Base-by-base conservation (phyloP, 306 rosid species). In the Styphnolobium japonicum region DNA sequence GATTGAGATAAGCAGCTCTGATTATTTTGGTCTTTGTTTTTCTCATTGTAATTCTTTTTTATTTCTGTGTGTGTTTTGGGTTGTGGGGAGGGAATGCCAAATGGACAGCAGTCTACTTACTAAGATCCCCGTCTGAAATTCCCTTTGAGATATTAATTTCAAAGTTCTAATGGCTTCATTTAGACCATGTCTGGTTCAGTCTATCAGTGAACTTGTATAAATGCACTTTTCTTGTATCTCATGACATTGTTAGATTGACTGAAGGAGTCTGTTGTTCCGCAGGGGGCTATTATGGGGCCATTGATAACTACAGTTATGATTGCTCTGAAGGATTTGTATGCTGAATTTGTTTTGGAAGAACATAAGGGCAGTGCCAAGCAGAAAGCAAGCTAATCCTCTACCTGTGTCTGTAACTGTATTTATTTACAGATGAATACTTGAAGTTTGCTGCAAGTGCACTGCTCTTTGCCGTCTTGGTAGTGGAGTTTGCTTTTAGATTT, bases 221-320 rank as follows among this genome's bases (percentile, higher is more conserved):
- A 56, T 25, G 45, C 34, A 56, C 57, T 40, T 29, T 8, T 71
- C 34, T 76, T 53, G 52, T 43, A 43, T 58, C 42, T 21, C 27
- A 29, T 71, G 31, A 29, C 37, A 56, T 57, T 15, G 48, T 71
- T 66, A 31, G 31, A 70, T 67, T 73, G 34, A 74, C 16, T 15
- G 27, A 67, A 81, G 7, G 52, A 33, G 68, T 74, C 4, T 62
- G 34, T 62, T 61, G 22, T 81, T 77, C 6, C 62, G 71, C 86
- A 95, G 98, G 98, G 98, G 16, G 98, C 98, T 27, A 95, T 95
- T 37, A 92, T 95, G 97, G 98, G 98, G n/a, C 98, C 98, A 23
- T 88, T 92, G 79, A 91, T 95, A 75, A 92, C 98, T 2, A 95
- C 98, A 7, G 97, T 95, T 6, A 89, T 95, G 89, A 92, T 92